Evolutionary conservation across 305 asterid species (phyloP).

Genomic region (Solanum chacoense): DNA sequence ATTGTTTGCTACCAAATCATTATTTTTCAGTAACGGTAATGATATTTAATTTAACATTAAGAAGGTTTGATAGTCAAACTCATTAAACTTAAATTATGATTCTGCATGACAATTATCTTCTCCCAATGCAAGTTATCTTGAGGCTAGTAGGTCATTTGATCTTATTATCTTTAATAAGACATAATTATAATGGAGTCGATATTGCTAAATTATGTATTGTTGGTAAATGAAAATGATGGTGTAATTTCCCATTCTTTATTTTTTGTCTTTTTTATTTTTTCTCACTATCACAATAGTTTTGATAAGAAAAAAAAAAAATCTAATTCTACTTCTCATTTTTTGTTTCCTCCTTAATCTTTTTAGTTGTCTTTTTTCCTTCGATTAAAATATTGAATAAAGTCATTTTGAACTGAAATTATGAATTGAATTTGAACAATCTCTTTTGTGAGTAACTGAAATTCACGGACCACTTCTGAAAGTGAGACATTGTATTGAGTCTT

Average conservation of each 20-base stretch:
- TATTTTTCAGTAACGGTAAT: background rate
- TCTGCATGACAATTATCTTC: background rate
- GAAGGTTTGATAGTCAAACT: background rate
- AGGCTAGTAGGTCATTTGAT: background rate
- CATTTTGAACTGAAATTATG: too few species aligned
- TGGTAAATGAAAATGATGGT: background rate
- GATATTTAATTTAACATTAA: background rate
- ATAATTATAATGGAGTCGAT: background rate
- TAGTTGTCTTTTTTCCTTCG: too few species aligned
- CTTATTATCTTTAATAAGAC: background rate
- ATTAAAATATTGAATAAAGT: background rate
- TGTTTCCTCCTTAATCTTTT: background rate
- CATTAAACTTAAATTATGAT: background rate
- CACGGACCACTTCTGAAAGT: background rate
- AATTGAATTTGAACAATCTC: background rate
- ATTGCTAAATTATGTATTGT: background rate
- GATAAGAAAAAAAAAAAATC: too few species aligned
- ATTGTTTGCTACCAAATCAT: background rate
- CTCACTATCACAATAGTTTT: too few species aligned
- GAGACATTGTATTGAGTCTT: too few species aligned
- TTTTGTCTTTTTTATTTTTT: too few species aligned
- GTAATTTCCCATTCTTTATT: background rate
- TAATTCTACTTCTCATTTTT: too few species aligned
- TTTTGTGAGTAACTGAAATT: too few species aligned
- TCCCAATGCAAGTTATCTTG: background rate